phyloP scores from a whole-genome alignment of 768 basidiomycete species.

The Gymnopilus dilepis region DNA sequence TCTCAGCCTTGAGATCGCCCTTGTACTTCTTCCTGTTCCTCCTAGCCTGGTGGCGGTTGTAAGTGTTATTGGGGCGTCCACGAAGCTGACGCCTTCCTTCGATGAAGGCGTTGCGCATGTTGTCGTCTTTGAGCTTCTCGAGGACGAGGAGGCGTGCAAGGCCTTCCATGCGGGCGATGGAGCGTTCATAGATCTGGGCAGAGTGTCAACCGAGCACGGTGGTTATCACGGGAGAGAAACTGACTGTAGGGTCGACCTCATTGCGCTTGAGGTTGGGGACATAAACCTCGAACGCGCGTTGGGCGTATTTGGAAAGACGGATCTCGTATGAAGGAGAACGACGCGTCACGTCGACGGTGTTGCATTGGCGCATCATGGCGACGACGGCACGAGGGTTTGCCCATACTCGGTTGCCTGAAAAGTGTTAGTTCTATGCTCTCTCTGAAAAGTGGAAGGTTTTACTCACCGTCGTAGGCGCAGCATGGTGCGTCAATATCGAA shows the following conservation, averaged over 20 bases:
- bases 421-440: not conserved
- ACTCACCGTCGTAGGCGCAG: slow-evolving; percentile 48
- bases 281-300: slow-evolving; percentile 56
- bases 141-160: slow-evolving; percentile 66
- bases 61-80: slow-evolving; percentile 48
- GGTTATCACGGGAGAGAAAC: slow-evolving; percentile 10
- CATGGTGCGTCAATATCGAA: slow-evolving; percentile 73
- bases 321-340: slow-evolving; percentile 71
- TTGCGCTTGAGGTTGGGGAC: slow-evolving; percentile 54
- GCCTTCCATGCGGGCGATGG: slow-evolving; percentile 59
- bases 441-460: not conserved
- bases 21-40: slow-evolving; percentile 49
- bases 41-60: slow-evolving; percentile 34
- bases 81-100: slow-evolving; percentile 54
- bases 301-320: slow-evolving; percentile 61
- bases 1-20: slow-evolving; percentile 58
- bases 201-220: not conserved
- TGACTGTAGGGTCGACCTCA: slow-evolving; percentile 64
- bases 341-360: slow-evolving; percentile 65
- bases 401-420: slow-evolving; percentile 53
- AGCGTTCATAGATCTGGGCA: slow-evolving; percentile 62
- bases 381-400: slow-evolving; percentile 64
- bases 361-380: slow-evolving; percentile 71
- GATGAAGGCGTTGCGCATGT: slow-evolving; percentile 51
- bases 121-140: slow-evolving; percentile 55